Conservation (phyloP, 495 filamentous ascomycete genomes). For the Aspergillus taichungensis region DNA sequence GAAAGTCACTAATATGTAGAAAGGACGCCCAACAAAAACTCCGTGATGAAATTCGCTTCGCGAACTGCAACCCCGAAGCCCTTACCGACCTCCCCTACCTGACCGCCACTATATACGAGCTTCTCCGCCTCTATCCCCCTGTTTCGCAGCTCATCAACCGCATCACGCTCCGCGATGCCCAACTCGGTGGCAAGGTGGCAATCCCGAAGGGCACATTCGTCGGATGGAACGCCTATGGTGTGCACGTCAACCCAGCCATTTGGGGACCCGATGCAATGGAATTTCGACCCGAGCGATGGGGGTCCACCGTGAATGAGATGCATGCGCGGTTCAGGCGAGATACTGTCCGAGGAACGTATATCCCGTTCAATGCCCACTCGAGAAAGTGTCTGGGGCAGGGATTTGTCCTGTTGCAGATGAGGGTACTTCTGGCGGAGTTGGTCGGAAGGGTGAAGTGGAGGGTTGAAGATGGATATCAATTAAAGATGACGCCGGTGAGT, state of each 20-base stretch:
- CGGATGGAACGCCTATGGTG: constrained; percentile 29
- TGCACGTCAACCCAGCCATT: constrained; percentile 18
- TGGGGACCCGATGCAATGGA: constrained; percentile 23
- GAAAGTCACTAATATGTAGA: neutral
- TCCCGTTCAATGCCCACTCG: constrained; percentile 27
- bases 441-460: constrained; percentile 18
- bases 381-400: constrained; percentile 30
- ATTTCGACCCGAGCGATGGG: constrained; percentile 33
- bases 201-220: constrained; percentile 26
- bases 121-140: constrained; percentile 33
- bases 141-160: constrained; percentile 31
- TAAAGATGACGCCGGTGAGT: constrained; percentile 31
- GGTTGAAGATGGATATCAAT: constrained; percentile 20
- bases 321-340: constrained; percentile 16
- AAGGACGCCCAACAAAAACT: constrained; percentile 19
- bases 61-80: constrained; percentile 12
- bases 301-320: constrained; percentile 21
- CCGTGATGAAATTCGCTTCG: constrained; percentile 15
- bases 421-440: constrained; percentile 25
- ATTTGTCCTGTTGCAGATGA: constrained; percentile 27
- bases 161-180: constrained; percentile 1
- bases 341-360: constrained; percentile 24
- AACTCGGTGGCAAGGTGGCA: constrained; percentile 18
- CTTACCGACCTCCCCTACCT: constrained; percentile 27
- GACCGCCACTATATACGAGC: constrained; percentile 26